Evolutionary conservation across 2,329 filamentous ascomycete species (phyloP).

Genomic region (Apiospora malaysiana): DNA sequence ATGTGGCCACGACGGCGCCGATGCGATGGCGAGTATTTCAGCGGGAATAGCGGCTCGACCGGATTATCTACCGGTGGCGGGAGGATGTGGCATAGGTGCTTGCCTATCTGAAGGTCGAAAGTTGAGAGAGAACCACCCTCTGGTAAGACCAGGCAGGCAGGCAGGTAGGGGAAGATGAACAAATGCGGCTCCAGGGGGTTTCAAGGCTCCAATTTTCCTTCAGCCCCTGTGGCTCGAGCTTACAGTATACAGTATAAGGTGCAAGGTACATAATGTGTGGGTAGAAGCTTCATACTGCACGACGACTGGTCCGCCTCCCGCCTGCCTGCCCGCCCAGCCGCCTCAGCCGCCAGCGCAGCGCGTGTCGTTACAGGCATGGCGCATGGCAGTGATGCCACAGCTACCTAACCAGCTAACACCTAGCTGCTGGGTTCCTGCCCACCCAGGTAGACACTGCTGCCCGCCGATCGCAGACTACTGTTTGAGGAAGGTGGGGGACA

Average conservation of each 20-base stretch:
- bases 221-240: slow-evolving; percentile 10
- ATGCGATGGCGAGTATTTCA: not conserved
- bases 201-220: not conserved
- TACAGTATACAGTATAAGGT: not conserved
- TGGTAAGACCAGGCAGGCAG: not conserved
- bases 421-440: no score
- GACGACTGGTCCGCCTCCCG: not conserved
- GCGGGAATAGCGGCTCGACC: not conserved
- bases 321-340: no score
- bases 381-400: no score
- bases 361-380: no score
- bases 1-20: not conserved
- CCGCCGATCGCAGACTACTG: not conserved
- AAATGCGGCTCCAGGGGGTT: not conserved
- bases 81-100: not conserved
- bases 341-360: no score
- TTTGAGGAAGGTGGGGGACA: slow-evolving; percentile 15
- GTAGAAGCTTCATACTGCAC: no score
- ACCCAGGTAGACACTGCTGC: no score
- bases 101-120: not conserved
- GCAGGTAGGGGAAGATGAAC: not conserved
- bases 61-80: not conserved
- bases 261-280: no score
- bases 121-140: not conserved
- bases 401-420: no score